A percentile compares a stretch with the other conserved stretches of the same genome.
Evolutionary conservation across 345 rosid genomes (phyloP).

Genomic region (Crucihimalaya himalaica): DNA sequence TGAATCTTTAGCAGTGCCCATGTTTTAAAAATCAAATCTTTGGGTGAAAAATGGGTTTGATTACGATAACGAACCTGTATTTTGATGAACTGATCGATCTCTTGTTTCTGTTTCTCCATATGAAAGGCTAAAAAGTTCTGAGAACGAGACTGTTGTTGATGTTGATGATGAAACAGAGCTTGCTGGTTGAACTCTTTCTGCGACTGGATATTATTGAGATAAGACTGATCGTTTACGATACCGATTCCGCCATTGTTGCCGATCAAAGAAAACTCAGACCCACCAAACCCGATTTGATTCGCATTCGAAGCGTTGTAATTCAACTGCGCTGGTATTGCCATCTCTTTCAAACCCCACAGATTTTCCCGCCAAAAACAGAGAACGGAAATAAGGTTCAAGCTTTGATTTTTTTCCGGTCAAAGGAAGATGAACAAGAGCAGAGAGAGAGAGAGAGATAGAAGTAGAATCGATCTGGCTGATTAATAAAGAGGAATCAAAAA

Average conservation of each 20-base stretch:
- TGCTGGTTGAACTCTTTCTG: constrained; percentile 46
- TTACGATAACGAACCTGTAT: constrained; percentile 59
- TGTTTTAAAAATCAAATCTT: neutral
- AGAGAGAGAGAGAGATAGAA: constrained; percentile 7
- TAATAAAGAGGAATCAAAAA: constrained; percentile 25
- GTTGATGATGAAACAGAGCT: constrained; percentile 31
- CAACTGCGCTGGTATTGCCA: constrained; percentile 81
- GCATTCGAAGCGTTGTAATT: constrained; percentile 37
- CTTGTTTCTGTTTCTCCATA: constrained; percentile 59
- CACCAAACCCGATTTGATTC: constrained; percentile 41
- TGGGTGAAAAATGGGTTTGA: neutral
- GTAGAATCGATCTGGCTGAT: constrained; percentile 7
- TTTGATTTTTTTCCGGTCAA: neutral
- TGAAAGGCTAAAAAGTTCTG: constrained; percentile 33
- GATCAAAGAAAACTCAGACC: constrained; percentile 45
- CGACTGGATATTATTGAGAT: constrained; percentile 24
- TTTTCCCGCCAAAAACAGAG: neutral
- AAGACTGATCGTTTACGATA: constrained; percentile 37
- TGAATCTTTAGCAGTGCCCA: constrained; percentile 1
- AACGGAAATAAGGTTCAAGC: neutral
- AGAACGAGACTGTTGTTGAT: constrained; percentile 23
- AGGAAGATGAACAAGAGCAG: neutral
- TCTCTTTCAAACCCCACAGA: constrained; percentile 8
- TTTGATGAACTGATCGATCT: constrained; percentile 58
- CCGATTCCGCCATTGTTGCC: constrained; percentile 50